A percentile compares a stretch with the other conserved stretches of the same genome.
phyloP scores from a whole-genome alignment of 106 monocot genomes.

The Gastrodia elata region DNA sequence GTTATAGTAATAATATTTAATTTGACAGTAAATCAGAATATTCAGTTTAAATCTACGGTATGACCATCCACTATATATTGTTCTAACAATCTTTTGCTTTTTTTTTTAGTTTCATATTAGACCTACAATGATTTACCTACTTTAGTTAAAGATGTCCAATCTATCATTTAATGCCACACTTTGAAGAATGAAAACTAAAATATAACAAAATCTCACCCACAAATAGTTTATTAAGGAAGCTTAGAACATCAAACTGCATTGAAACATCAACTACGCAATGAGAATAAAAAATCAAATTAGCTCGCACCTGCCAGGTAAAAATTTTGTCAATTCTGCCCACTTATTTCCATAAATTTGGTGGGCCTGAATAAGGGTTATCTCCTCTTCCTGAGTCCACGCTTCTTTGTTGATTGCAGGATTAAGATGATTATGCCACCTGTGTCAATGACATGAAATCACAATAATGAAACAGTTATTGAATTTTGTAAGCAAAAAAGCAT shows the following conservation, averaged over 20 bases:
- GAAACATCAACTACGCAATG: background rate
- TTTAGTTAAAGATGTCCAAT: background rate
- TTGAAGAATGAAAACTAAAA: background rate
- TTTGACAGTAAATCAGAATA: no score
- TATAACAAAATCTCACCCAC: background rate
- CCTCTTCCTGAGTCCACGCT: constrained; percentile 80
- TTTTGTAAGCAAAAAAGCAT: background rate
- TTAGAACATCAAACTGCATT: background rate
- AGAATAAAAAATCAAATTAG: background rate
- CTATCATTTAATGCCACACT: background rate
- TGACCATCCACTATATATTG: no score
- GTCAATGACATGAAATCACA: background rate
- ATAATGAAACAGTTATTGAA: background rate
- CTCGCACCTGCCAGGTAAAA: constrained; percentile 61
- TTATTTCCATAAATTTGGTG: constrained; percentile 71
- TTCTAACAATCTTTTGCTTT: background rate
- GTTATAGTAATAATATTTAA: no score
- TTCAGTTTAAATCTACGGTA: no score
- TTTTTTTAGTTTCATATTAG: background rate
- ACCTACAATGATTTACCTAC: background rate
- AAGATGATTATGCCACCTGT: constrained; percentile 80
- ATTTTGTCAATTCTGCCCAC: constrained; percentile 70
- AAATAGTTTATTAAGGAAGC: background rate
- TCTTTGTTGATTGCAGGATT: constrained; percentile 68
- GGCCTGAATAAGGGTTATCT: constrained; percentile 59